Conservation (phyloP, 2,329 filamentous ascomycete genomes). For the Ophiostoma australiae region DNA sequence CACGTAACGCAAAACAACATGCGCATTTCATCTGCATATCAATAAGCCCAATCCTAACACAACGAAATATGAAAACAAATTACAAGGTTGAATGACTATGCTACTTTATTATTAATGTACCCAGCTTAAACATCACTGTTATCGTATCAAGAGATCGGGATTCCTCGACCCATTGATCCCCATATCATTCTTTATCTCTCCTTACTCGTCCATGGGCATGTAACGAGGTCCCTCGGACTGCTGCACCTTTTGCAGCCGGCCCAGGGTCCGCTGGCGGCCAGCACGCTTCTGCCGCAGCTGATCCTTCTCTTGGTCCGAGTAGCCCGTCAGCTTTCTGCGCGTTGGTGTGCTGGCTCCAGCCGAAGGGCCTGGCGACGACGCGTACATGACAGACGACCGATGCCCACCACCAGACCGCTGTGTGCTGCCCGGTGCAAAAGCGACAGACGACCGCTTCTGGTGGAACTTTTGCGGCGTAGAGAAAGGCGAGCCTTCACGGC, state of each 20-base stretch:
- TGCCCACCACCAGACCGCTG: slow-evolving; percentile 34
- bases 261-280: slow-evolving; percentile 32
- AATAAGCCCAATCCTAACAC: background rate
- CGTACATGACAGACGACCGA: slow-evolving; percentile 40
- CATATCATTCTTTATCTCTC: background rate
- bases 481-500: slow-evolving; percentile 39
- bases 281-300: slow-evolving; percentile 51
- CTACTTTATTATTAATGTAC: background rate
- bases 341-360: slow-evolving; percentile 42
- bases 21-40: no score
- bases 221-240: slow-evolving; percentile 42
- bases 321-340: slow-evolving; percentile 59
- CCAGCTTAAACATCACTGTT: background rate
- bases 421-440: slow-evolving; percentile 34
- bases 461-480: slow-evolving; percentile 40
- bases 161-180: background rate
- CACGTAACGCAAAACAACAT: no score
- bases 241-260: slow-evolving; percentile 30
- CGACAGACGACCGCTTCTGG: slow-evolving; percentile 36
- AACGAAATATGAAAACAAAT: background rate
- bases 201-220: slow-evolving; percentile 27
- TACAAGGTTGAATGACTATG: background rate
- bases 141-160: background rate
- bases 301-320: slow-evolving; percentile 54
- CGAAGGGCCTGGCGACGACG: slow-evolving; percentile 33